Evolutionary conservation across 75 land plant species (phyloP).

Genomic region (Ceratopteris richardii): DNA sequence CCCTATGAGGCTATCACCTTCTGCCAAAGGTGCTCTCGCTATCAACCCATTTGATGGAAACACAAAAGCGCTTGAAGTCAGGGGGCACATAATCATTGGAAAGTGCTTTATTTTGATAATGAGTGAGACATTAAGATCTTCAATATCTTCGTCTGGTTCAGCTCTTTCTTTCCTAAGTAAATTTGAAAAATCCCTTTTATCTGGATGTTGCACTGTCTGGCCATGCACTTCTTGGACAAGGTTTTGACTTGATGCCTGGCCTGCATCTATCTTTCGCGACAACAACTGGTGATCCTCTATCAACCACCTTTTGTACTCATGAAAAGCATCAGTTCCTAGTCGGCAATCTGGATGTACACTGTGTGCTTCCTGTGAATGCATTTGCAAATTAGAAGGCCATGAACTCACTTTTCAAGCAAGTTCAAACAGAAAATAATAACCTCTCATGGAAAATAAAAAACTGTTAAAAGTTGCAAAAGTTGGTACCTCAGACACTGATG

Average conservation of each 20-base stretch:
- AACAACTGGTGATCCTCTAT: constrained; percentile 69
- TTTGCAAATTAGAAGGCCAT: not conserved
- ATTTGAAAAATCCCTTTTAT: no score
- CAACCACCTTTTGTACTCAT: constrained; percentile 73
- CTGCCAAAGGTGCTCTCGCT: constrained; percentile 62
- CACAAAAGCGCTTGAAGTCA: constrained; percentile 68
- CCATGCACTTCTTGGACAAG: no score
- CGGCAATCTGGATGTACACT: constrained; percentile 81
- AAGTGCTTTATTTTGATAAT: constrained; percentile 54
- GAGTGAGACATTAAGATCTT: not conserved
- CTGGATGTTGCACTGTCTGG: no score
- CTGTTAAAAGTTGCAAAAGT: no score
- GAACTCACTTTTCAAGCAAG: not conserved
- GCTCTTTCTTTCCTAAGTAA: not conserved
- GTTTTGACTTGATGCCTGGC: no score
- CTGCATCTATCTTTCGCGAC: constrained; percentile 12
- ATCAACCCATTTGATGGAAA: constrained; percentile 74
- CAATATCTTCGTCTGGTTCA: not conserved
- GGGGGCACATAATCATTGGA: constrained; percentile 74
- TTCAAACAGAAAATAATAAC: not conserved
- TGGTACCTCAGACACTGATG: constrained; percentile 91
- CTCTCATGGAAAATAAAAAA: not conserved
- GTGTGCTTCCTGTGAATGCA: constrained; percentile 57
- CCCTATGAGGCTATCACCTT: constrained; percentile 46
- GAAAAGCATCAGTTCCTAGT: constrained; percentile 87